These are phyloP conservation scores for Golubevia pallescens DNA, from an alignment of 1,284 basidiomycete genomes.

Conservation along the genomic window DNA sequence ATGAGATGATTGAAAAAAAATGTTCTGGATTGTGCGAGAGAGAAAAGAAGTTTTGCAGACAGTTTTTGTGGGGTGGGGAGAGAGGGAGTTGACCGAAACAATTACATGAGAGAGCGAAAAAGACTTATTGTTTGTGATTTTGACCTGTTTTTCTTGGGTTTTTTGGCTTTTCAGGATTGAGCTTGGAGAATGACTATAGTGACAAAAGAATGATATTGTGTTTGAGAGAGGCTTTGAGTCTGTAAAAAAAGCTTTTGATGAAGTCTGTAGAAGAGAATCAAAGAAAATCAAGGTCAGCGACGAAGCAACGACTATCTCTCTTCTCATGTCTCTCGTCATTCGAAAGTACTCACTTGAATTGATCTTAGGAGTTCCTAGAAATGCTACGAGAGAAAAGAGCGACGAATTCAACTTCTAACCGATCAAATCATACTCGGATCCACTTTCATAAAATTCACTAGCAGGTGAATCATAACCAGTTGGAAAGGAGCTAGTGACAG, in stretches of 20 bases:
- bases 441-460: slow-evolving; percentile 54
- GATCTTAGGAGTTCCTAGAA: slow-evolving; percentile 1
- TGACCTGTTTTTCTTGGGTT: slow-evolving; percentile 44
- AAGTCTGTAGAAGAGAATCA: not conserved
- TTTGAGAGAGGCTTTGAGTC: slow-evolving; percentile 8
- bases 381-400: not conserved
- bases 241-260: not conserved
- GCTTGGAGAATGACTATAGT: no score
- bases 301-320: no score
- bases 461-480: slow-evolving; percentile 47
- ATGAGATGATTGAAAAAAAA: no score
- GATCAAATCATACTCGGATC: slow-evolving; percentile 54
- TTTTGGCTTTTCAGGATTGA: slow-evolving; percentile 46
- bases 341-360: not conserved
- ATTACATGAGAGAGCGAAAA: no score
- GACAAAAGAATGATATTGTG: slow-evolving; percentile 2
- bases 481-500: not conserved
- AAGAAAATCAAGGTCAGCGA: no score
- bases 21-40: no score
- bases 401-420: slow-evolving; percentile 7
- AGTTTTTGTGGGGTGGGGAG: no score
- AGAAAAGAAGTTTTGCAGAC: no score
- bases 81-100: no score
- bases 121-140: no score
- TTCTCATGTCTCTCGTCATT: no score